Evolutionary conservation across 352 stramenopile species (phyloP).

Genomic region (Globisporangium nunn): DNA sequence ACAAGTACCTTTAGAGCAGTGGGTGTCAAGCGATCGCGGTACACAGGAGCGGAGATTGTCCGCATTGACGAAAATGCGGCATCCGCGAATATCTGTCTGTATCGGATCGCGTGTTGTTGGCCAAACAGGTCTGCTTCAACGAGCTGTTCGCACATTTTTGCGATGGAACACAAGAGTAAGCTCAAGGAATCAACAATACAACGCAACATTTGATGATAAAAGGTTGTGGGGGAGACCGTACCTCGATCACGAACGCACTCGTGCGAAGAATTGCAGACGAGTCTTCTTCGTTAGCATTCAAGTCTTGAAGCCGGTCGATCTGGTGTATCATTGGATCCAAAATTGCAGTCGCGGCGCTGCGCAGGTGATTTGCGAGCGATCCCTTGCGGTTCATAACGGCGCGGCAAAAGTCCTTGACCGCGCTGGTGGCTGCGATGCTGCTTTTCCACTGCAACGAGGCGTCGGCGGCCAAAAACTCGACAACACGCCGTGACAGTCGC

Average conservation of each 20-base stretch:
- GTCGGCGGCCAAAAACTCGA: slow-evolving; percentile 4
- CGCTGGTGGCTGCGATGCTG: slow-evolving; percentile 10
- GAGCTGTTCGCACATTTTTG: slow-evolving; percentile 2
- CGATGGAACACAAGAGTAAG: neutral
- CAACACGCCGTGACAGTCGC: neutral
- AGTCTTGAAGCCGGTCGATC: slow-evolving; percentile 7
- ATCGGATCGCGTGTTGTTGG: neutral
- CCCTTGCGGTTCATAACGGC: slow-evolving; percentile 11
- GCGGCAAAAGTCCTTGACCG: slow-evolving; percentile 24
- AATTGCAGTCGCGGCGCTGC: slow-evolving; percentile 12
- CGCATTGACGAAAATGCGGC: slow-evolving; percentile 6
- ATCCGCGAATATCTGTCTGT: slow-evolving; percentile 10
- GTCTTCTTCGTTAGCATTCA: neutral
- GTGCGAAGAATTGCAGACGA: neutral
- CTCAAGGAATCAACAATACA: neutral
- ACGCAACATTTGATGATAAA: neutral
- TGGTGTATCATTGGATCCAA: slow-evolving; percentile 13
- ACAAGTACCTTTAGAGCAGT: slow-evolving; percentile 22
- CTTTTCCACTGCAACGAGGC: slow-evolving; percentile 8
- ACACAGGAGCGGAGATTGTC: slow-evolving; percentile 1
- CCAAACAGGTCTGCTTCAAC: slow-evolving; percentile 8
- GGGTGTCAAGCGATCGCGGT: slow-evolving; percentile 7
- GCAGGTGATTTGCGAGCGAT: slow-evolving; percentile 18
- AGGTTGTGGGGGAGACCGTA: neutral
- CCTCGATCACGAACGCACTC: slow-evolving; percentile 12